Evolutionary conservation across 345 rosid genomes (phyloP), one percentile per base, ranked within the genome.

Genomic region (Linum trigynum): DNA sequence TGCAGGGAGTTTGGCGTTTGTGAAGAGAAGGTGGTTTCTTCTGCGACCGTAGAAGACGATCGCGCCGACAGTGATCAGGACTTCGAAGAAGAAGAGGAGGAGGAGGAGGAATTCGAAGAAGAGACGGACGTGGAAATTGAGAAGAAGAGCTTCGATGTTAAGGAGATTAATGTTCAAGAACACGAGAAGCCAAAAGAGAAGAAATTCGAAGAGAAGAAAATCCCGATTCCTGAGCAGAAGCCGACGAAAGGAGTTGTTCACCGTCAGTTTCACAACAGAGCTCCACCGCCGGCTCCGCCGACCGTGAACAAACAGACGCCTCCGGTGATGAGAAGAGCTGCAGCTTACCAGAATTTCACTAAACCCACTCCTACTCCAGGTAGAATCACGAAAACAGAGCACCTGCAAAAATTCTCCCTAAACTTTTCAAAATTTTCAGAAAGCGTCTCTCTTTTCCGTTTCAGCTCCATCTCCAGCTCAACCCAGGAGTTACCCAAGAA

Each of bases 1-100:
- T 81, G 75, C 42, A 74, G 76, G 39, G 96, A 81, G 63, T 73
- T 85, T 45, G 80, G 74, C 67, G 81, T 82, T 3, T 83, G 89
- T 65, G 73, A 80, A 77, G 91, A 83, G 71, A 82, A 59, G 48
- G 69, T 60, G 38, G 76, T 84, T 65, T 65, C 85, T 10, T 76
- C 55, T 6, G 76, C 43, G 42, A 80, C 59, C 9, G 78, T 35
- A 3, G 79, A 65, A 2, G 86, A 75, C 11, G 57, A 63, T 41
- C 70, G 61, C 38, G 69, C 66, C 0, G 62, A 50, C 59, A 82
- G 75, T 15, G 82, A 77, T 17, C 82, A 82, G n/a, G 84, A 80
- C 53, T 53, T 64, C 38, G 65, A 77, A 38, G 77, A 76, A 42
- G 77, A 68, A 17, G 74, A 67, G 15, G 82, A 76, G 4, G 80